Evolutionary conservation across 164 flowering plant genomes (phyloP), one percentile per base, ranked within the genome.

Genomic region (Vitis rotundifolia): DNA sequence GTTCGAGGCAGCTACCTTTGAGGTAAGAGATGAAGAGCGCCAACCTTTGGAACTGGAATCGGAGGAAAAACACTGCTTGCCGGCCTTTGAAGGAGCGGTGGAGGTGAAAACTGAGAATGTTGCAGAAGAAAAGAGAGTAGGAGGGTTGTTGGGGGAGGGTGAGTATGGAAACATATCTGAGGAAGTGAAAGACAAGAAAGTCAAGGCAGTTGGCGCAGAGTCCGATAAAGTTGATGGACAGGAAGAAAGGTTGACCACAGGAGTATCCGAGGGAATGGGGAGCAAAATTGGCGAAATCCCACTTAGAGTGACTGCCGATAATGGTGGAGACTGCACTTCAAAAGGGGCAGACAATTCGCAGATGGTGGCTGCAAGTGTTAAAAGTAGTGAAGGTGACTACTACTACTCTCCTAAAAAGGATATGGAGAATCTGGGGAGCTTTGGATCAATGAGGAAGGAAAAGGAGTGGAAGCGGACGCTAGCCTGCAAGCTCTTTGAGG

Each of bases 401-500:
- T 37, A 37, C 7, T 37, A 3, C 7, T 6, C 44, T 37, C 44
- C 10, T 15, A 31, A 57, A 58, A 66, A 53, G 18, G 75, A 3
- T 7, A 52, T 13, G 5, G 59, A 69, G 55, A 80, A 47, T 66
- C 79, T 79, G 7, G 82, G 83, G 18, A 76, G 85, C 10, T 80
- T 70, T 19, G 91, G 89, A 26, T 89, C 94, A 11, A 87, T 86
- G 94, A 87, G 91, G 81, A 85, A 67, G 67, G 95, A 87, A 37
- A 94, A 84, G 55, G 98, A 92, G 68, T 95, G 99, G 99, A 87
- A 78, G 75, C 84, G 93, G 73, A 92, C 99, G 2, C 52, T 95
- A 61, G 99, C 96, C 0, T 90, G 98, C 82, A 92, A 91, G 84
- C 91, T 95, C 8, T 95, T 83, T 31, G 97, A 95, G 71, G 99